Evolutionary conservation across 129 eudicot genomes (phyloP).

Genomic region (Chrysanthemum lavandulifolium): DNA sequence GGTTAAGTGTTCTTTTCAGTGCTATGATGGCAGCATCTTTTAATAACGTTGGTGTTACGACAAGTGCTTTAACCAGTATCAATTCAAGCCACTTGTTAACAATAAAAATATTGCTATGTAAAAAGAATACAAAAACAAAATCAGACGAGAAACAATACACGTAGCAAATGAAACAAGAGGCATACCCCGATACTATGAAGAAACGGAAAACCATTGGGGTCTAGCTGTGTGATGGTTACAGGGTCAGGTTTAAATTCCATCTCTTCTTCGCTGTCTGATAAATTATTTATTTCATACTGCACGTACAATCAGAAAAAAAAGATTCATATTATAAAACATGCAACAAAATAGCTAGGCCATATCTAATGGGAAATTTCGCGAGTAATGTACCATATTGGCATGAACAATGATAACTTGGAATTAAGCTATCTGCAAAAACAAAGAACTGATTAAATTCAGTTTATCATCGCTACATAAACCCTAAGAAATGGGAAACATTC

Average conservation of each 20-base stretch:
- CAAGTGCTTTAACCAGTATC: no score
- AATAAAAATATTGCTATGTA: background rate
- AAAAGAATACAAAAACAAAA: background rate
- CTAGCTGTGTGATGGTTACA: slow-evolving; percentile 44
- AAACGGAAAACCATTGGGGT: slow-evolving; percentile 40
- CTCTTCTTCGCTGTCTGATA: slow-evolving; percentile 50
- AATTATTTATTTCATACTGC: slow-evolving; percentile 46
- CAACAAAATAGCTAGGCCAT: background rate
- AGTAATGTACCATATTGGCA: slow-evolving; percentile 33
- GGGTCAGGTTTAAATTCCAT: slow-evolving; percentile 28
- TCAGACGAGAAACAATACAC: no score
- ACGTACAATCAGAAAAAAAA: slow-evolving; percentile 16
- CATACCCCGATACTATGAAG: slow-evolving; percentile 43
- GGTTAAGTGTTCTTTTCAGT: no score
- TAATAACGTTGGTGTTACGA: no score
- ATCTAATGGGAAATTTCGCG: background rate
- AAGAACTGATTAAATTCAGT: no score
- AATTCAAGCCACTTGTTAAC: no score
- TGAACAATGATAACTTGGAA: background rate
- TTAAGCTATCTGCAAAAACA: no score
- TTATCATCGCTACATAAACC: no score
- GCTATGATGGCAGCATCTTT: no score
- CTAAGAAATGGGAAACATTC: no score
- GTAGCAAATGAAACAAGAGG: background rate
- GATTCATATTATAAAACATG: background rate